Percentiles rank a stretch among this genome's conserved stretches.
Evolutionary conservation across 495 filamentous ascomycete genomes (phyloP).

Genomic region (Cercophora samala): DNA sequence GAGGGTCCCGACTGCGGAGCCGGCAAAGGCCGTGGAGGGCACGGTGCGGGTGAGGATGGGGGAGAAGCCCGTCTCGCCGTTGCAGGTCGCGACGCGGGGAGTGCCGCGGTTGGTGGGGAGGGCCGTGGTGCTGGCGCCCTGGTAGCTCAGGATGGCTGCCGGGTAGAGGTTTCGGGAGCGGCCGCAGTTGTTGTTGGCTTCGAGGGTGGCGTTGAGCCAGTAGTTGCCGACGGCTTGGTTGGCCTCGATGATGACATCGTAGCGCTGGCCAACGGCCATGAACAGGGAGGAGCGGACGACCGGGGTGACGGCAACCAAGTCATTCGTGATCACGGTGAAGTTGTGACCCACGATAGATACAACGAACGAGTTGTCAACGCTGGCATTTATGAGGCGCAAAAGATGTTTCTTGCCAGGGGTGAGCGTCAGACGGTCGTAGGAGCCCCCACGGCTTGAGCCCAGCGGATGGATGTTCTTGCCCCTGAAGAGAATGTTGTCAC

Average conservation of each 20-base stretch:
- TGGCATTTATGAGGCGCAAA: constrained; percentile 56
- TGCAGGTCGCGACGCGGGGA: constrained; percentile 21
- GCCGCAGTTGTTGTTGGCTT: constrained; percentile 28
- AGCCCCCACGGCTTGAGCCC: constrained; percentile 27
- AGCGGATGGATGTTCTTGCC: constrained; percentile 40
- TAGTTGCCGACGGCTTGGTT: constrained; percentile 51
- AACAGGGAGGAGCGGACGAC: constrained; percentile 41
- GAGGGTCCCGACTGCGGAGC: constrained; percentile 13
- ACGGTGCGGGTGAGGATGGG: constrained; percentile 27
- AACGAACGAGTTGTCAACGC: constrained; percentile 48
- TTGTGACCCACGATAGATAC: constrained; percentile 53
- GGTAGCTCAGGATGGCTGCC: constrained; percentile 44
- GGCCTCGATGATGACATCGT: constrained; percentile 65
- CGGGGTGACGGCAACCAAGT: constrained; percentile 52
- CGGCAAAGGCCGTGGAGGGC: constrained; percentile 12
- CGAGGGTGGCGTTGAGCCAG: constrained; percentile 52
- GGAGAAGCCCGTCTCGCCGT: constrained; percentile 26
- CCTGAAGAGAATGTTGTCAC: constrained; percentile 36
- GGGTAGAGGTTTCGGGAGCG: constrained; percentile 25
- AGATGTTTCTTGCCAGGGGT: constrained; percentile 46
- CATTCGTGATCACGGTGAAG: constrained; percentile 51
- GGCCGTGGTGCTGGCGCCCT: constrained; percentile 22
- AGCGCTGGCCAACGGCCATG: constrained; percentile 66
- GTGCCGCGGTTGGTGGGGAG: constrained; percentile 28
- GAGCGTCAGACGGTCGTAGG: constrained; percentile 38